Base-by-base conservation (phyloP, 139 green algal genomes). In the Micromonas pusilla region DNA sequence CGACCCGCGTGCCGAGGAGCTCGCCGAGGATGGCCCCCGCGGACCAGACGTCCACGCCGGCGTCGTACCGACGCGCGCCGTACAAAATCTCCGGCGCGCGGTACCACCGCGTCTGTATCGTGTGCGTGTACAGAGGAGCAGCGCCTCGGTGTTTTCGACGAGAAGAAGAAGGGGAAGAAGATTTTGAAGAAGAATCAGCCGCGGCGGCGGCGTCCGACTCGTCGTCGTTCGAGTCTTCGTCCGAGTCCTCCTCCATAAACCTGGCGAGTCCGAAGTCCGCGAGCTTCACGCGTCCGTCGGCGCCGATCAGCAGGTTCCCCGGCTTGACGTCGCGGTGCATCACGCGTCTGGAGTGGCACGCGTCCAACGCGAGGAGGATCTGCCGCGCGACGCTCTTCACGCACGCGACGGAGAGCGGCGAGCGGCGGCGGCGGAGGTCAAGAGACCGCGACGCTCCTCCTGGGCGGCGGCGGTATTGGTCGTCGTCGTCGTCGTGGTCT, bases 101-200 rank as follows among this genome's bases (percentile, higher is more conserved):
- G 86, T 97, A 97, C 93, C 93, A 97, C 30, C 93, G 87, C 6
- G 93, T 97, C 13, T 97, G 91, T 9, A 97, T 92, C 72, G 96
- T 96, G 81, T 97, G 91, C 45, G 93, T 97, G 91, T 97, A 96
- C 85, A 93, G 82, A 96, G 45, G 9, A 57, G 9, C 45, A 57
- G 45, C 9, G 9, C 45, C 9, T 57, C 45, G 45, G 9, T 16
- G 45, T 57, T 16, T 9, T 57, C 45, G 45, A n/a, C n/a, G n/a
- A n/a, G n/a, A n/a, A n/a, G n/a, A n/a, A n/a, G n/a, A n/a, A n/a
- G n/a, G n/a, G n/a, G n/a, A n/a, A n/a, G n/a, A n/a, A n/a, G n/a
- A n/a, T n/a, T n/a, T n/a, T n/a, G n/a, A n/a, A n/a, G n/a, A n/a
- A n/a, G n/a, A n/a, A n/a, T n/a, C n/a, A n/a, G n/a, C n/a, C n/a